Conservation (phyloP, 352 stramenopile species). For the Elongisporangium prolatum region DNA sequence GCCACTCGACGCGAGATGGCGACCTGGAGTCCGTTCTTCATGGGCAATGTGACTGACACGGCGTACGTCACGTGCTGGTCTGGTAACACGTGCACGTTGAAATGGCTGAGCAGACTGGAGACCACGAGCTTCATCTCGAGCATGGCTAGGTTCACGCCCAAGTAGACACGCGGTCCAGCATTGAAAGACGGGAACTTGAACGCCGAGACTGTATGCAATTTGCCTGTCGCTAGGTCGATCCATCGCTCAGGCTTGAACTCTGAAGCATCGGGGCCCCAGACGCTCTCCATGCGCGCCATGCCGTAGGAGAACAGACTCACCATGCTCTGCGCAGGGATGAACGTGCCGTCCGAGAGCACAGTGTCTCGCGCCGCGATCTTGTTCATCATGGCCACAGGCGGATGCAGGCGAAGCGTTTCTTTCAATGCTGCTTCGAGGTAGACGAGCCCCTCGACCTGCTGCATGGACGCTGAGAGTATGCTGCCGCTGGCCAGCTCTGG, state of each 20-base stretch:
- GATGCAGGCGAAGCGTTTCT: conserved; percentile 27
- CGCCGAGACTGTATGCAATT: conserved; percentile 27
- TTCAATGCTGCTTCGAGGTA: conserved; percentile 43
- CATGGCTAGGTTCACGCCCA: conserved; percentile 46
- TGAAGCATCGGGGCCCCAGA: conserved; percentile 57
- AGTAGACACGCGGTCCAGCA: conserved; percentile 54
- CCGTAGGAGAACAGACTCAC: conserved; percentile 45
- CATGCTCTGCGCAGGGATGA: conserved; percentile 27
- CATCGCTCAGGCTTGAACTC: conserved; percentile 66
- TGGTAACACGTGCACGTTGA: conserved; percentile 34
- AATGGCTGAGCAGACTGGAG: conserved; percentile 47
- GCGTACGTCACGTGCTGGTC: conserved; percentile 35
- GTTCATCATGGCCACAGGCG: conserved; percentile 35
- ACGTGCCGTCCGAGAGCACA: conserved; percentile 46
- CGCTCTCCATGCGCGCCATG: conserved; percentile 35
- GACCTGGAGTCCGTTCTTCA: conserved; percentile 29
- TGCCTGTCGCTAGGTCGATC: conserved; percentile 33
- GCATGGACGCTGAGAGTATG: conserved; percentile 11
- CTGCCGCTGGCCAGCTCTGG: conserved; percentile 11
- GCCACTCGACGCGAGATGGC: conserved; percentile 23
- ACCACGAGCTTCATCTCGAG: conserved; percentile 81
- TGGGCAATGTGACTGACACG: conserved; percentile 42
- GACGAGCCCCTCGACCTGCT: conserved; percentile 23
- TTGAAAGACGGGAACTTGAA: conserved; percentile 78
- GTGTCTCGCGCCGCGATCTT: conserved; percentile 38